Percentiles rank a stretch among this genome's conserved stretches.
Conservation (phyloP, 345 rosid species). For the Populus davidiana region DNA sequence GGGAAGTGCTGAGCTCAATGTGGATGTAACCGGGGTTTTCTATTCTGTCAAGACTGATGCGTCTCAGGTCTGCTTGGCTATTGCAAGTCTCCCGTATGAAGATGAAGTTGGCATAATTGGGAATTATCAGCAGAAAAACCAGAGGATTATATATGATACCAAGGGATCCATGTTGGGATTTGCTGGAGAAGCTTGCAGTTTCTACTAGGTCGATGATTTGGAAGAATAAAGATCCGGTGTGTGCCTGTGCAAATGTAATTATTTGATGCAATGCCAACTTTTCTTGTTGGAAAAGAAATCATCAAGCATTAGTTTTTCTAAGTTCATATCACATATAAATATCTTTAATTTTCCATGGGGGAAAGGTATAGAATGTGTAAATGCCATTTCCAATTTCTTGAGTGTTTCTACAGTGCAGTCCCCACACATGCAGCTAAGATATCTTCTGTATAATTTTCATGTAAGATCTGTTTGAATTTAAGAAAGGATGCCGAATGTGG, state of each 20-base stretch:
- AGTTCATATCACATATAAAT: constrained; percentile 3
- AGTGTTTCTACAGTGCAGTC: background rate
- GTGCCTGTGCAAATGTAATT: constrained; percentile 15
- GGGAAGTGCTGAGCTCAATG: constrained; percentile 50
- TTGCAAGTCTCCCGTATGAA: constrained; percentile 70
- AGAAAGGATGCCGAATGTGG: background rate
- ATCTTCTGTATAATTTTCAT: background rate
- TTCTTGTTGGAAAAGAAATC: constrained; percentile 14
- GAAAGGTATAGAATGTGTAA: constrained; percentile 9
- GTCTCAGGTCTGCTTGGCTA: constrained; percentile 78
- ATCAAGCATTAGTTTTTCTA: constrained; percentile 1
- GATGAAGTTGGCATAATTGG: constrained; percentile 69
- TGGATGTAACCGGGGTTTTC: constrained; percentile 66
- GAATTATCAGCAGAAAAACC: constrained; percentile 85
- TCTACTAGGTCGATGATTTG: constrained; percentile 23
- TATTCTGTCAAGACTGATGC: constrained; percentile 72
- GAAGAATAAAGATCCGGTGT: background rate
- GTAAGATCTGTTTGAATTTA: constrained; percentile 14
- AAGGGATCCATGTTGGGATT: constrained; percentile 61
- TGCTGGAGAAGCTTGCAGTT: constrained; percentile 73
- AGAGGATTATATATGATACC: constrained; percentile 76
- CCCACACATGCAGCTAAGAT: background rate
- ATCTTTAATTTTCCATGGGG: background rate
- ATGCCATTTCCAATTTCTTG: constrained; percentile 3
- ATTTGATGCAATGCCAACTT: constrained; percentile 13